Base-by-base conservation (phyloP, 2,329 filamentous ascomycete genomes). In the Berkeleyomyces basicola region DNA sequence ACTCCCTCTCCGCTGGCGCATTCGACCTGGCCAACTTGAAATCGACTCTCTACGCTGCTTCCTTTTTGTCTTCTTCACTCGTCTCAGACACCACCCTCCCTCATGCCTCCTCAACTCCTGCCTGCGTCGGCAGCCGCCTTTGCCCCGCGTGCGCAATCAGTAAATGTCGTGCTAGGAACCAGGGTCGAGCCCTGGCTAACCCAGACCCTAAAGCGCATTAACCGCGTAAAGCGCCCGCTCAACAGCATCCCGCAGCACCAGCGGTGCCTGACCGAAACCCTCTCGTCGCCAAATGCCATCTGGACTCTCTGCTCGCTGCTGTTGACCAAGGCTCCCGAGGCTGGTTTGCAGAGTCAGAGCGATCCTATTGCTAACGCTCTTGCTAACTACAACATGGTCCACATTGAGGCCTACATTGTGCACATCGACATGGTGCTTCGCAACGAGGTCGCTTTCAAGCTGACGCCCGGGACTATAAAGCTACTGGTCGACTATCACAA, bases 371-470 rank as follows among this genome's bases (percentile, higher is more conserved):
- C 92, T 68, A 90, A 96, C 75, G 88, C 88, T 67, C 77, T 96
- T 66, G 90, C 88, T 81, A 95, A 95, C 81, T 93, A 92, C 75
- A 87, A 95, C 77, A 82, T 96, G 71, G 79, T 96, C 71, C 90
- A 96, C 73, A 78, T 97, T 69, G 91, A 97, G 76, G 93, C 93
- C 61, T 99, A 99, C 74, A 92, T 97, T 69, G 93, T 99, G 66
- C 92, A 97, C 74, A 90, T 99, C 74, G 93, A 99, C 78, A 96
- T 97, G 90, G 92, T 99, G 65, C 84, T 95, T 70, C 87, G 91
- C 75, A 93, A 95, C 73, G 93, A 97, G 78, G 90, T 99, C 70
- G 93, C 91, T 68, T 97, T 91, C 82, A 99, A 99, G 82, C 82
- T 99, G 70, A 97, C 91, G 33, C 83, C 86, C 64, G 93, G 97